Conservation (phyloP, 805 yeast genomes). For the Zygosaccharomyces pseudorouxii region DNA sequence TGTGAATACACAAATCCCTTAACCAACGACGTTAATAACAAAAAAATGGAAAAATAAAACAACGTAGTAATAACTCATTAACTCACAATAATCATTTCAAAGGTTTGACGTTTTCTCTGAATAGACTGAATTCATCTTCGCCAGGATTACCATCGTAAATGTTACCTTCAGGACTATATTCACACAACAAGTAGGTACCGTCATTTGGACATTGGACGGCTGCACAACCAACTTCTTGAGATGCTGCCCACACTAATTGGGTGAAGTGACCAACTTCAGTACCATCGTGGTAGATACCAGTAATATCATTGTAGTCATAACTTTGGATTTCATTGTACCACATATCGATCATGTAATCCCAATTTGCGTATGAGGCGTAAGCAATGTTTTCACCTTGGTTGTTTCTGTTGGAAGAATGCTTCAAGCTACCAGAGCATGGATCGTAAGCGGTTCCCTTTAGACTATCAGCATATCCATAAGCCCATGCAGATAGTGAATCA, state of each 20-base stretch:
- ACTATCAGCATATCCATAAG: constrained; percentile 45
- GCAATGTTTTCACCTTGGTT: constrained; percentile 74
- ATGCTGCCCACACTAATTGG: constrained; percentile 64
- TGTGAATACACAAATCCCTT: not conserved
- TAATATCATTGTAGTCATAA: constrained; percentile 50
- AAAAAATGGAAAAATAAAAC: constrained; percentile 3
- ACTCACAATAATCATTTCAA: constrained; percentile 18
- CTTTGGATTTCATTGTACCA: constrained; percentile 65
- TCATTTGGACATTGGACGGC: constrained; percentile 20
- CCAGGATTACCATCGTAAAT: constrained; percentile 34
- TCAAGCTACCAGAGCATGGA: constrained; percentile 56
- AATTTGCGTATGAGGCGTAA: constrained; percentile 45
- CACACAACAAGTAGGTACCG: constrained; percentile 63
- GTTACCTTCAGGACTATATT: constrained; percentile 56
- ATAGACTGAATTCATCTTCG: constrained; percentile 37
- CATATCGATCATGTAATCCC: constrained; percentile 54
- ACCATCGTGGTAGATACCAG: constrained; percentile 41
- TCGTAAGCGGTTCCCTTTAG: constrained; percentile 39
- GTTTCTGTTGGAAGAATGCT: constrained; percentile 47
- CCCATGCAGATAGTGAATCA: constrained; percentile 42
- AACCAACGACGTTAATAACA: constrained; percentile 1
- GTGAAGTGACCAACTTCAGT: constrained; percentile 66
- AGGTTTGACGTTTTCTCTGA: constrained; percentile 43
- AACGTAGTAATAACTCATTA: not conserved
- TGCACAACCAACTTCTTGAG: constrained; percentile 66